These are phyloP conservation scores for Xylaria venustula DNA, from an alignment of 495 filamentous ascomycete species.

Conservation along the genomic window DNA sequence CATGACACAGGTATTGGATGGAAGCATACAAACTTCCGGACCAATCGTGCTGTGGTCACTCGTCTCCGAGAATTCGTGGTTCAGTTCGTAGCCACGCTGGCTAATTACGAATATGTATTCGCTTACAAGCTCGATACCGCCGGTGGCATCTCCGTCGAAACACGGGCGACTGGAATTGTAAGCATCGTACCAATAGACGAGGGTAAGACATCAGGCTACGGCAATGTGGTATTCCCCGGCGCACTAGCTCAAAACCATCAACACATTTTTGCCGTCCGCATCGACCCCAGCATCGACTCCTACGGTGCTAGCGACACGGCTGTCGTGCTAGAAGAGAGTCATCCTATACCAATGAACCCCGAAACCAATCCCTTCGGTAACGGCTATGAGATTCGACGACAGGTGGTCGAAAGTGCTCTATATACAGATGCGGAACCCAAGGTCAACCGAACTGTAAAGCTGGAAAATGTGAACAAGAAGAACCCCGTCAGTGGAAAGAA, in stretches of 20 bases:
- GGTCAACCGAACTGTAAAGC: conserved; percentile 73
- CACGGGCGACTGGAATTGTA: conserved; percentile 82
- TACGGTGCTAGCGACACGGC: conserved; percentile 73
- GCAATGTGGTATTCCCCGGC: conserved; percentile 83
- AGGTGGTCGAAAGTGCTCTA: conserved; percentile 52
- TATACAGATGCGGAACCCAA: conserved; percentile 62
- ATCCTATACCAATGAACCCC: conserved; percentile 44
- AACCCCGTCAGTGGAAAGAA: conserved; percentile 75
- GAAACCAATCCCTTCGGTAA: conserved; percentile 76
- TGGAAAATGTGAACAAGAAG: conserved; percentile 64
- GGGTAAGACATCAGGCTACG: conserved; percentile 67
- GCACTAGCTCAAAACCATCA: conserved; percentile 76
- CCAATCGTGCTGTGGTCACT: conserved; percentile 62
- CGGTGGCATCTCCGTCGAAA: conserved; percentile 76
- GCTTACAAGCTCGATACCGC: conserved; percentile 85
- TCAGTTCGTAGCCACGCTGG: conserved; percentile 75
- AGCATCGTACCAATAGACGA: conserved; percentile 76
- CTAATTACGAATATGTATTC: conserved; percentile 85
- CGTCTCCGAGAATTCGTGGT: conserved; percentile 71
- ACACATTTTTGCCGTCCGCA: conserved; percentile 84
- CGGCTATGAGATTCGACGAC: conserved; percentile 59
- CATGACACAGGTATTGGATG: conserved; percentile 69
- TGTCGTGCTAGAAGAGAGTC: conserved; percentile 65
- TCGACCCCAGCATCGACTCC: conserved; percentile 82
- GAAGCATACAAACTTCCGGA: conserved; percentile 84